Evolutionary conservation across 768 basidiomycete genomes (phyloP), one percentile per base, ranked within the genome.

Genomic region (Pseudohyphozyma bogoriensis): DNA sequence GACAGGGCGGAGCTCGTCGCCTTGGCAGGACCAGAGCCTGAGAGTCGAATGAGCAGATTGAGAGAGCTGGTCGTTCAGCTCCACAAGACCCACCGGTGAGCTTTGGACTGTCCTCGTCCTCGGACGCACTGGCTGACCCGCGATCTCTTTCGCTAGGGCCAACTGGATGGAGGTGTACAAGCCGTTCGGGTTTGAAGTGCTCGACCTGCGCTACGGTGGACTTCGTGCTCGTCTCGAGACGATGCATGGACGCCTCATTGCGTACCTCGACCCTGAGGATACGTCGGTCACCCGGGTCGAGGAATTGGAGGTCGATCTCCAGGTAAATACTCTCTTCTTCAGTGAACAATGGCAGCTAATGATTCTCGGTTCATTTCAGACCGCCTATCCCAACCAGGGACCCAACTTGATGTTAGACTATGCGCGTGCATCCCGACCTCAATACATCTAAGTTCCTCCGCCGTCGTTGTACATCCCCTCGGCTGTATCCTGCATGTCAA

Each of bases 181-280:
- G 57, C 66, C 60, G 4, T 60, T 59, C 45, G 60, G 58, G 0
- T 63, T 49, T 33, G 60, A 62, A 28, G 59, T 61, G 7, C 66
- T 69, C 46, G 68, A 69, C 36, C 35, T 69, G 15, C 65, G 68
- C 1, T 67, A 69, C 31, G 68, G 68, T n/a, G 68, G 65, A 0
- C 51, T 69, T 40, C 35, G 42, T 16, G 36, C 58, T 4, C 63
- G 68, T 5, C 58, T 69, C 46, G 68, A 69, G 33, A 69, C 68
- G 45, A 69, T 69, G 68, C 66, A 64, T 37, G 37, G 56, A 20
- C 51, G 66, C 16, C 24, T 59, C 13, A n/a, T 45, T 42, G 49
- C 24, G 18, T 63, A 59, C 54, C 50, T 63, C 18, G 62, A 59
- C n/a, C 22, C 26, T 9, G 39, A 51, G 13, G 49, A 60, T 26